A percentile compares a stretch with the other conserved stretches of the same genome.
These are phyloP conservation scores for Globisporangium okanoganense DNA, from an alignment of 352 stramenopile species.

Conservation along the genomic window DNA sequence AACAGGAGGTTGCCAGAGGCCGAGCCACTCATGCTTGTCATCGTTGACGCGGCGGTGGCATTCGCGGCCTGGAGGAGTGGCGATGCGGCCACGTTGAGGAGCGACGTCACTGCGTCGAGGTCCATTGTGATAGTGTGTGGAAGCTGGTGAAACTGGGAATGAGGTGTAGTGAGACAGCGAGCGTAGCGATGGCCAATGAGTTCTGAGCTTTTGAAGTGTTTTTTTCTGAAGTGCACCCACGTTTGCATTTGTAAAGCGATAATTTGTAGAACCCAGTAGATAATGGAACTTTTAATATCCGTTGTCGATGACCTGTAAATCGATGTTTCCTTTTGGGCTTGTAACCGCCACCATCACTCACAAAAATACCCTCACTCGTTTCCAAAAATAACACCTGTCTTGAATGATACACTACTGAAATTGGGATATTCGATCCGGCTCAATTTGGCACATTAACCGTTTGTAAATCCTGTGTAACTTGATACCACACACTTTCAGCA, in stretches of 20 bases:
- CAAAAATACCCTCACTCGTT: neutral
- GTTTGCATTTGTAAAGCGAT: neutral
- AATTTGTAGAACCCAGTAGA: neutral
- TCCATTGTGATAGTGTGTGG: conserved; percentile 1
- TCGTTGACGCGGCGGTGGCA: conserved; percentile 9
- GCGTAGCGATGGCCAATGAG: too few species aligned
- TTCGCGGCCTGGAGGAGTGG: conserved; percentile 11
- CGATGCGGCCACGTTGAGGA: neutral
- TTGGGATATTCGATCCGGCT: too few species aligned
- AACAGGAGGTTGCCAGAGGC: conserved; percentile 32
- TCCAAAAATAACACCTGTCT: neutral
- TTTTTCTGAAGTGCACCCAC: neutral
- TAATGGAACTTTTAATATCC: neutral
- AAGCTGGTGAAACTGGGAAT: conserved; percentile 4
- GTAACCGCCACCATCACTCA: neutral
- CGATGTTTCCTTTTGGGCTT: neutral
- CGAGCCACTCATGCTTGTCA: conserved; percentile 22
- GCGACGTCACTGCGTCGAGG: conserved; percentile 1
- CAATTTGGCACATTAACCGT: too few species aligned
- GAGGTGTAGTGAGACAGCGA: neutral
- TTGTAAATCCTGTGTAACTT: too few species aligned
- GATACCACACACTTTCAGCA: too few species aligned
- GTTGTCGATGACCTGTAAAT: neutral
- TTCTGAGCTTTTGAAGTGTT: neutral
- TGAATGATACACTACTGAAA: too few species aligned